Evolutionary conservation across 495 filamentous ascomycete genomes (phyloP), one percentile per base, ranked within the genome.

Genomic region (Usnea hakonensis): DNA sequence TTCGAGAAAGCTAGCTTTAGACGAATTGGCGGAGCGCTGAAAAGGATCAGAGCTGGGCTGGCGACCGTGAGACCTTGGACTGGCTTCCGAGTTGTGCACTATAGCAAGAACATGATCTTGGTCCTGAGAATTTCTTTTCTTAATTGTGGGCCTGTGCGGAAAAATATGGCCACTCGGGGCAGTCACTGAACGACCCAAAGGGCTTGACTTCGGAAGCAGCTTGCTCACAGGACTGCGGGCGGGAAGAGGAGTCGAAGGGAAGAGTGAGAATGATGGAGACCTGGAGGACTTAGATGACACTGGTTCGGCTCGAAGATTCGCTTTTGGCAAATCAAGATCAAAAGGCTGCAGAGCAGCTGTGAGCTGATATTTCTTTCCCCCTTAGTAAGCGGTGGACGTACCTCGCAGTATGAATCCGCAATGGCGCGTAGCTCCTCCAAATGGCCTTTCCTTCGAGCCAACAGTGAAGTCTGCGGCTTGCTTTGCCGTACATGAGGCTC

Each of bases 361-460:
- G 26, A 37, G 52, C 48, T 19, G 28, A 38, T 23, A 6, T 16
- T 21, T 37, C 26, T 13, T 60, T 64, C 65, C 56, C 63, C 43
- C 43, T 65, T 35, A 54, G 63, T 23, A 73, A n/a, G n/a, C n/a
- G 72, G 58, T 70, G 69, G 14, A 41, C 55, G 11, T 55, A 61
- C 59, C 64, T 61, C 58, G 50, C 65, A 63, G 33, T 74, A 67
- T n/a, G 66, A 68, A 59, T 79, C 76, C 33, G 80, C 76, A 19
- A 82, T 76, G 36, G 69, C 78, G 67, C 80, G 83, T 8, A 89
- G 75, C 64, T 81, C 85, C 63, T 87, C 82, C 57, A 89, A 70
- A 1, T 85, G 87, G 40, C 83, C 88, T 69, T 89, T 87, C 44
- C 88, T 79, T 68, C 87, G 79, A 67, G 83, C 80, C 55, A 90